phyloP scores from a whole-genome alignment of 768 basidiomycete genomes.

The Sarcomyxa edulis region DNA sequence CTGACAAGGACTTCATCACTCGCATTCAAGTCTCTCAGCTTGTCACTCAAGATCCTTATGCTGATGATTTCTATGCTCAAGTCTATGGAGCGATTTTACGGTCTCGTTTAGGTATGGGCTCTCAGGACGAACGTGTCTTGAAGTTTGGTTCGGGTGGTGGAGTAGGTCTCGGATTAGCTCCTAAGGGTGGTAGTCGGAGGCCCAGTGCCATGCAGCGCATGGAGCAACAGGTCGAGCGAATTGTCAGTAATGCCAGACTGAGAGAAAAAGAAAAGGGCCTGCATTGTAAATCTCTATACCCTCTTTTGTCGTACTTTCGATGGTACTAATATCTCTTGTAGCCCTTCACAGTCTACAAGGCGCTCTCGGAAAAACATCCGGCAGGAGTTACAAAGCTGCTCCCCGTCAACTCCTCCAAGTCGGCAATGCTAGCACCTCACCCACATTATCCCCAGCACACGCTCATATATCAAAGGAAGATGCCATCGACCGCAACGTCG shows the following conservation, averaged over 20 bases:
- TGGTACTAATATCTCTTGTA: slow-evolving; percentile 16
- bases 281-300: slow-evolving; percentile 33
- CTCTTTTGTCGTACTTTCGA: not conserved
- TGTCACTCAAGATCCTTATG: slow-evolving; percentile 94
- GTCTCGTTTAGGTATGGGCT: slow-evolving; percentile 68
- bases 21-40: slow-evolving; percentile 98
- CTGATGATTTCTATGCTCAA: slow-evolving; percentile 98
- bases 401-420: slow-evolving; percentile 95
- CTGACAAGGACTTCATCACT: slow-evolving; percentile 99
- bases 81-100: slow-evolving; percentile 85
- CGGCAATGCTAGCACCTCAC: slow-evolving; percentile 33
- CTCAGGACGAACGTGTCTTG: slow-evolving; percentile 72
- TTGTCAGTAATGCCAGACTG: slow-evolving; percentile 86
- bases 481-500: slow-evolving; percentile 25
- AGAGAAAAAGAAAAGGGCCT: slow-evolving; percentile 82
- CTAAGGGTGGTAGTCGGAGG: slow-evolving; percentile 62
- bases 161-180: slow-evolving; percentile 76
- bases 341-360: slow-evolving; percentile 81
- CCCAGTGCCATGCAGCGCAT: slow-evolving; percentile 88
- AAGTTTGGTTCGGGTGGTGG: slow-evolving; percentile 83
- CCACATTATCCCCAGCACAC: slow-evolving; percentile 38
- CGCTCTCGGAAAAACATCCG: slow-evolving; percentile 91
- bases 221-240: slow-evolving; percentile 93
- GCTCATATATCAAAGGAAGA: slow-evolving; percentile 55
- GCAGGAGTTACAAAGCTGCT: slow-evolving; percentile 92